Conservation (phyloP, 1,284 basidiomycete genomes). For the Mycosarcoma maydis region DNA sequence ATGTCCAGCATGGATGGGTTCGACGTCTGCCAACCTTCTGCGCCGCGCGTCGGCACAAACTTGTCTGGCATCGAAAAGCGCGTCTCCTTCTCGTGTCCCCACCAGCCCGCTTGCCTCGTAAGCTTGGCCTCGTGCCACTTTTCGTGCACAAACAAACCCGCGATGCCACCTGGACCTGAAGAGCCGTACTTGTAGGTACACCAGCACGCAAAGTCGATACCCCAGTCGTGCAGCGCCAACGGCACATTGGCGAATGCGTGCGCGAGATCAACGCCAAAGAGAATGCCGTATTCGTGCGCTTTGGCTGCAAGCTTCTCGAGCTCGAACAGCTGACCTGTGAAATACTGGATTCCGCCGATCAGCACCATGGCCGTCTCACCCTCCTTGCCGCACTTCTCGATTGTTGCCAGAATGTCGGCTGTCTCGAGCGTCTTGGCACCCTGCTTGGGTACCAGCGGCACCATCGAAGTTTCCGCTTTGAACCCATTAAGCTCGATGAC, state of each 20-base stretch:
- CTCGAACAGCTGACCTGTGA: slow-evolving; percentile 95
- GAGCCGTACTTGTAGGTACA: slow-evolving; percentile 78
- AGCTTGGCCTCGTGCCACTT: slow-evolving; percentile 70
- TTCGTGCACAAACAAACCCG: slow-evolving; percentile 88
- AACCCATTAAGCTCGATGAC: slow-evolving; percentile 84
- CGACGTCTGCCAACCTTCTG: slow-evolving; percentile 93
- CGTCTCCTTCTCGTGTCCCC: slow-evolving; percentile 87
- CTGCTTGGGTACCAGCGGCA: slow-evolving; percentile 80
- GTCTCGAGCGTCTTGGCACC: slow-evolving; percentile 89
- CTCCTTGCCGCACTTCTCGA: slow-evolving; percentile 69
- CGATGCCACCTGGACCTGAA: slow-evolving; percentile 92
- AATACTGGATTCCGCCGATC: slow-evolving; percentile 76
- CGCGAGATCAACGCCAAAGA: slow-evolving; percentile 95
- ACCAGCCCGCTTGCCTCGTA: slow-evolving; percentile 90
- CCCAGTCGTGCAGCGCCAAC: slow-evolving; percentile 88
- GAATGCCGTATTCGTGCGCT: slow-evolving; percentile 79
- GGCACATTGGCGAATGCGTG: slow-evolving; percentile 95
- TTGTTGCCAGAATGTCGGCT: slow-evolving; percentile 83
- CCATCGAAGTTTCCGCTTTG: slow-evolving; percentile 77
- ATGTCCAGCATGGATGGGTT: slow-evolving; percentile 86
- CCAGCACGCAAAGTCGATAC: slow-evolving; percentile 86
- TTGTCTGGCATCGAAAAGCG: slow-evolving; percentile 88
- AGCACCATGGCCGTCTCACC: slow-evolving; percentile 61
- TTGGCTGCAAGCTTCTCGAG: slow-evolving; percentile 83
- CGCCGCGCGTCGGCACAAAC: slow-evolving; percentile 86